These are phyloP conservation scores for Aquanectria penicillioides DNA, from an alignment of 2,329 filamentous ascomycete genomes.

Conservation along the genomic window DNA sequence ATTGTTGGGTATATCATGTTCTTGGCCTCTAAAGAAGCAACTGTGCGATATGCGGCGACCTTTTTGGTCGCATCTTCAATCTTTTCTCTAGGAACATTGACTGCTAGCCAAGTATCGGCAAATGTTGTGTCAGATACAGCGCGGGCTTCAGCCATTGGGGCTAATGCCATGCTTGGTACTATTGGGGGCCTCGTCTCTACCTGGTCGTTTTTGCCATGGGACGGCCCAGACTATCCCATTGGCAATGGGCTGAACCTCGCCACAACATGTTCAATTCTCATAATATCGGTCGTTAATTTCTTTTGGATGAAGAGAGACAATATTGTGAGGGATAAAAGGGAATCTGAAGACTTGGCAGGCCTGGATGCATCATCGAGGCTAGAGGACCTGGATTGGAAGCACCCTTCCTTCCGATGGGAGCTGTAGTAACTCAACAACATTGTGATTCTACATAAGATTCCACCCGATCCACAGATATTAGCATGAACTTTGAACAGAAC, in stretches of 20 bases:
- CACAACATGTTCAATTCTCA: not conserved
- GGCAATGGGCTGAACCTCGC: constrained; percentile 66
- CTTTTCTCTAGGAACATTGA: constrained; percentile 55
- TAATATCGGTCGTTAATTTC: not conserved
- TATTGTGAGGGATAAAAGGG: not conserved
- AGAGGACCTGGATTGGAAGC: not conserved
- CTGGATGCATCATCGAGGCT: not conserved
- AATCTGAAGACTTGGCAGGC: not conserved
- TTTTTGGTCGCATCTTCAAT: constrained; percentile 54
- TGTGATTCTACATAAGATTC: no score
- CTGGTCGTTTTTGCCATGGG: constrained; percentile 71
- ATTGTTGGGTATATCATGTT: constrained; percentile 73
- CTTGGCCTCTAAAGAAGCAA: constrained; percentile 56
- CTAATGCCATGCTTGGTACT: constrained; percentile 38
- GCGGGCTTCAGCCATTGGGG: constrained; percentile 28
- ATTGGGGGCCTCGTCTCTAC: constrained; percentile 73
- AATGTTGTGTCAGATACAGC: constrained; percentile 31
- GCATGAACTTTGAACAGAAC: no score
- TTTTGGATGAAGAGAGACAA: not conserved
- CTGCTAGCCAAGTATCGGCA: constrained; percentile 23
- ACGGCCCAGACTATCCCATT: constrained; percentile 72
- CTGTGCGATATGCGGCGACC: constrained; percentile 67
- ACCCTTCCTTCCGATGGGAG: not conserved
- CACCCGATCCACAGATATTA: no score
- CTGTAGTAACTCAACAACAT: not conserved